Evolutionary conservation across 768 basidiomycete genomes (phyloP), one percentile per base, ranked within the genome.

Genomic region (Strobilomyces confusus): DNA sequence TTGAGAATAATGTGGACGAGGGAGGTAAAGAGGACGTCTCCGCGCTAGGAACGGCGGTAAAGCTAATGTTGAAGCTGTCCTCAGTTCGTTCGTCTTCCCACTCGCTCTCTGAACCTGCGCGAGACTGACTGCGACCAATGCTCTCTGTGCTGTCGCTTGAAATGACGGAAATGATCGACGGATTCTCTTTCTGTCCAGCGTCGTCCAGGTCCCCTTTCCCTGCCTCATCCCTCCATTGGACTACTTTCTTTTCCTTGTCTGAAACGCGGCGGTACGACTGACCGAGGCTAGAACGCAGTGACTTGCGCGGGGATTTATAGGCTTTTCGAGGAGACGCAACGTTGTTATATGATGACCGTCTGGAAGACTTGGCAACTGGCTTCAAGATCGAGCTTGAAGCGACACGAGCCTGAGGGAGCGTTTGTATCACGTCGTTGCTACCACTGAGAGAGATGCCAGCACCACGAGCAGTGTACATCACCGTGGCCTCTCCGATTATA

Each of bases 81-180:
- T 93, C 89, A 1, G 87, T 89, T 72, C 81, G 87, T 64, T 92
- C 89, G 63, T 92, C 89, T 69, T 92, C 90, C 90, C 91, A 92
- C 52, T 93, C 90, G 66, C 86, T 90, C 60, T 92, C 89, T 6
- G 87, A 89, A 7, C 82, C 78, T 43, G 83, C 79, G 22, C 78
- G 68, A 4, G 84, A 83, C 33, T 70, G 64, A 42, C 60, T 58
- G 32, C 66, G 70, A 33, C 56, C 55, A 44, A 70, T 59, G 41
- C 67, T 68, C 37, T 68, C 67, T 34, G 58, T 42, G 30, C 63
- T 76, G 52, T 82, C 73, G 17, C 67, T 68, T 14, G 75, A 59
- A 36, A 74, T 69, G 34, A 73, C 67, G 22, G 61, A 58, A 17
- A 64, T 48, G 22, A 48, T 50, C 1, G 59, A 59, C 13, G 55